Conservation (phyloP, 768 basidiomycete species). For the Cantharellus anzutake region DNA sequence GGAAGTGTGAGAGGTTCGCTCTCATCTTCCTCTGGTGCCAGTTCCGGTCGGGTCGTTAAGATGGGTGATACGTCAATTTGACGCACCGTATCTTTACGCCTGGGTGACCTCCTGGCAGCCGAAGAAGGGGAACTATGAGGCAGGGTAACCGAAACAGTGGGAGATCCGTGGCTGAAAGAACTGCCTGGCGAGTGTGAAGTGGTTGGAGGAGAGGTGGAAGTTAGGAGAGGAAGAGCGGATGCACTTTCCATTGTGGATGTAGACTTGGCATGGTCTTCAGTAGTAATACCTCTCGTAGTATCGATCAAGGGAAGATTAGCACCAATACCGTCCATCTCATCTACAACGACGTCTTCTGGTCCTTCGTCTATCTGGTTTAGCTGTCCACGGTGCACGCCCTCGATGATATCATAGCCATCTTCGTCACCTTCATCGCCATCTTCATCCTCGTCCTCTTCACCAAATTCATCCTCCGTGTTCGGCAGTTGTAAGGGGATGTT, state of each 20-base stretch:
- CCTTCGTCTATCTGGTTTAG: conserved; percentile 2
- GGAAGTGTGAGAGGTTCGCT: not conserved
- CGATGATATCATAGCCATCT: conserved; percentile 1
- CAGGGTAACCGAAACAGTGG: no score
- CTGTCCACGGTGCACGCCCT: not conserved
- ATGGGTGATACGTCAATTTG: not conserved
- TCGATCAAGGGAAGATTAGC: not conserved
- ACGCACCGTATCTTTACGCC: not conserved
- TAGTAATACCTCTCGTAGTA: not conserved
- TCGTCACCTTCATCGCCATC: conserved; percentile 2
- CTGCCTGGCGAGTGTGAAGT: not conserved
- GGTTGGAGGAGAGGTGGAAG: not conserved
- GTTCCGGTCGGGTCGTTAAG: not conserved
- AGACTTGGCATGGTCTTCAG: not conserved
- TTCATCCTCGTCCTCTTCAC: conserved; percentile 1
- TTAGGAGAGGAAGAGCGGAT: not conserved
- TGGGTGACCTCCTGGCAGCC: not conserved
- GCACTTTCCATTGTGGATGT: not conserved
- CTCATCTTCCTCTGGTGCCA: not conserved
- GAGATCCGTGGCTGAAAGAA: no score
- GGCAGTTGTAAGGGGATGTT: not conserved
- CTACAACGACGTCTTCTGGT: conserved; percentile 6
- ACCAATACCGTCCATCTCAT: conserved; percentile 1
- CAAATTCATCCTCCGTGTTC: not conserved
- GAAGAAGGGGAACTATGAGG: not conserved